phyloP scores from a whole-genome alignment of 2,329 filamentous ascomycete genomes.

The Penicillium oxalicum region DNA sequence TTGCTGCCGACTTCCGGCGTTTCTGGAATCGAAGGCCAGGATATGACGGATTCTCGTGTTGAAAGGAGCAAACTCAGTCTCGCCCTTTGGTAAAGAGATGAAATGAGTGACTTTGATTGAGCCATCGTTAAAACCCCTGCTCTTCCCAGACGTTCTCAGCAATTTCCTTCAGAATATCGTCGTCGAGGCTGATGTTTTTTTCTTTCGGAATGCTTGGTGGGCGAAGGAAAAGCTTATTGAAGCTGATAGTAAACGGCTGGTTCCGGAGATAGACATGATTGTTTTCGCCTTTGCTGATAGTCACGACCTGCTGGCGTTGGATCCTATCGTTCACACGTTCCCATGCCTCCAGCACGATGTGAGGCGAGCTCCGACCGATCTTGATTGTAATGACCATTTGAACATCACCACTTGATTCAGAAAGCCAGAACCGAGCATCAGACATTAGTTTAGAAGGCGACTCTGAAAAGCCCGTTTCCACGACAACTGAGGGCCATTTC shows the following conservation, averaged over 20 bases:
- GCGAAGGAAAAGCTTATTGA: neutral
- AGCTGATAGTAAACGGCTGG: neutral
- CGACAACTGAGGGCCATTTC: conserved; percentile 1
- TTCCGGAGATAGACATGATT: neutral
- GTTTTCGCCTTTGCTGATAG: neutral
- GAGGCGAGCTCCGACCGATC: neutral
- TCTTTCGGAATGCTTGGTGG: neutral
- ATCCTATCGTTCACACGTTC: neutral
- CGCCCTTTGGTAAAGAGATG: no score
- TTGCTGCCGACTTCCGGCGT: no score
- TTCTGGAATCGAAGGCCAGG: no score
- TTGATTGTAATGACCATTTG: neutral
- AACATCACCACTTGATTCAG: neutral
- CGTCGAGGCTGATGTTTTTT: neutral
- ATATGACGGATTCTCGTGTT: no score
- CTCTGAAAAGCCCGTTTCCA: conserved; percentile 2
- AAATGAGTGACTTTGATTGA: no score
- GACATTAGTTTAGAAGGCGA: conserved; percentile 2
- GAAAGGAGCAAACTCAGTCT: no score
- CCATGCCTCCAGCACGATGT: neutral
- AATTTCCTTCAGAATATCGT: neutral
- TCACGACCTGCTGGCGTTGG: neutral
- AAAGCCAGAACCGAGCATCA: conserved; percentile 4
- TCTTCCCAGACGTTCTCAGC: neutral
- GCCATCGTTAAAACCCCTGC: neutral